Evolutionary conservation across 345 rosid species (phyloP).

Genomic region (Balakata baccata): DNA sequence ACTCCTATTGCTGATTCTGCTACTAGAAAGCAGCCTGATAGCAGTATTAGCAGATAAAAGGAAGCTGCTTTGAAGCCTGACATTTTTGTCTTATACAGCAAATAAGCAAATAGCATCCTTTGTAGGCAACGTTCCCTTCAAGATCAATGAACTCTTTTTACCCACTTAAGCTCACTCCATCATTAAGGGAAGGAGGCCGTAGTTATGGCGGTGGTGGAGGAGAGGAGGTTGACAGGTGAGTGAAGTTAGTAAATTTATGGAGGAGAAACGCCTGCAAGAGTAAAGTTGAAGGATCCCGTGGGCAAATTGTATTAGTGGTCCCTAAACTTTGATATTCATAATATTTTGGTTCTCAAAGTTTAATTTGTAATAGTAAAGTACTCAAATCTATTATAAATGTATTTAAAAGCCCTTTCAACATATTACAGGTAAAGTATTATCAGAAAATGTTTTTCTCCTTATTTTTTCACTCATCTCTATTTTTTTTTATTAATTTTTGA

Average conservation of each 20-base stretch:
- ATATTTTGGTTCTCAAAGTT: too few relatives aligned
- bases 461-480: too few relatives aligned
- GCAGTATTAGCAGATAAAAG: constrained; percentile 11
- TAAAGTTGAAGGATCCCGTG: too few relatives aligned
- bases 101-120: not conserved
- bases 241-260: not conserved
- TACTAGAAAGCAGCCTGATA: constrained; percentile 19
- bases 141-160: not conserved
- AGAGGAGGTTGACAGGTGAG: not conserved
- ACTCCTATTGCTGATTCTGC: constrained; percentile 75
- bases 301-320: too few relatives aligned
- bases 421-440: too few relatives aligned
- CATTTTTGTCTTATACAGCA: constrained; percentile 18
- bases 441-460: too few relatives aligned
- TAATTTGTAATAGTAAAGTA: too few relatives aligned
- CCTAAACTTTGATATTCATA: too few relatives aligned
- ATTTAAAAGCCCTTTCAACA: too few relatives aligned
- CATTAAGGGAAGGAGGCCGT: not conserved
- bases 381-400: too few relatives aligned
- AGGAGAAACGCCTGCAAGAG: too few relatives aligned
- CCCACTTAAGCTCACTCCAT: not conserved
- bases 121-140: not conserved
- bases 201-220: not conserved
- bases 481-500: too few relatives aligned
- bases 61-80: constrained; percentile 16